Percentiles rank a stretch among this genome's conserved stretches.
These are phyloP conservation scores for Apophysomyces sp. DNA, from an alignment of 371 early-diverging fungal species.

Conservation along the genomic window DNA sequence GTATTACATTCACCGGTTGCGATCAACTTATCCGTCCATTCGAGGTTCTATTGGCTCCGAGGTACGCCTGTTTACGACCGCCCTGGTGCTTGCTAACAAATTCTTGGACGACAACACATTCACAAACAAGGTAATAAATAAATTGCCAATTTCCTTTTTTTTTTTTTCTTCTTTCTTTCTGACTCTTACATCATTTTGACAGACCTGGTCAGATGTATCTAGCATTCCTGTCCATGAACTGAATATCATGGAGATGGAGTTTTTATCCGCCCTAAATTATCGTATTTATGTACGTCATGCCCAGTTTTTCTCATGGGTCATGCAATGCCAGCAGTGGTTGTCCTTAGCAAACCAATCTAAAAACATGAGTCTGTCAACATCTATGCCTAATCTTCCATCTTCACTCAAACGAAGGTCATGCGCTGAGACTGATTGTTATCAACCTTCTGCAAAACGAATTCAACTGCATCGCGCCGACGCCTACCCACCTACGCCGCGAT, in stretches of 20 bases:
- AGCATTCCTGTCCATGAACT: constrained; percentile 63
- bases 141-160: neutral
- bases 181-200: neutral
- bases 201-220: constrained; percentile 77
- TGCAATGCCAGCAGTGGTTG: constrained; percentile 31
- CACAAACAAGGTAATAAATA: constrained; percentile 51
- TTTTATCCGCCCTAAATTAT: constrained; percentile 60
- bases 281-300: constrained; percentile 37
- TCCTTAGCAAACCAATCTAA: constrained; percentile 2
- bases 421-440: constrained; percentile 3
- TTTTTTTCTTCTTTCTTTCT: neutral
- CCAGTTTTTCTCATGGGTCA: constrained; percentile 42
- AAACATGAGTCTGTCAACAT: constrained; percentile 7
- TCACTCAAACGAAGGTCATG: constrained; percentile 4
- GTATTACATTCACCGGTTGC: constrained; percentile 40
- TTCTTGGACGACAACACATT: constrained; percentile 72
- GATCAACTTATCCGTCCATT: constrained; percentile 39
- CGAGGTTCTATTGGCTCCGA: constrained; percentile 56
- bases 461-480: neutral
- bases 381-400: constrained; percentile 13
- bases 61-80: constrained; percentile 63
- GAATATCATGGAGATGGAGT: constrained; percentile 76
- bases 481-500: constrained; percentile 12
- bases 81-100: constrained; percentile 65
- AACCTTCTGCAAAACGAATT: neutral